Evolutionary conservation across 2,329 filamentous ascomycete species (phyloP), one percentile per base, ranked within the genome.

Genomic region (Epichloe hybrida): DNA sequence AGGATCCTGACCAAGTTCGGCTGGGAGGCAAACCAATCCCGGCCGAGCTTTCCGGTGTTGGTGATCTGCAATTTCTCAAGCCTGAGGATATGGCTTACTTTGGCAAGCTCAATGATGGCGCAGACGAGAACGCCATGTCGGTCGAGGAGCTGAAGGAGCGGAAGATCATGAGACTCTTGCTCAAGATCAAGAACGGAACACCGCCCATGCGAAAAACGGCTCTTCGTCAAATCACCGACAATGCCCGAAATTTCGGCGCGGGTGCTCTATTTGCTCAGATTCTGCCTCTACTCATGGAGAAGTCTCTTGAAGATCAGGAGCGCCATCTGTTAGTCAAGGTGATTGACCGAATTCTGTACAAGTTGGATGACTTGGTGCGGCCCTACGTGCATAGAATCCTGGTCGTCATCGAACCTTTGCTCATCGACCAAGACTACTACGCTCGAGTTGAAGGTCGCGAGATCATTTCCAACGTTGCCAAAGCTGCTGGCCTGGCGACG

Each of bases 351-450:
- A 90, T 98, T 53, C 80, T 98, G 6, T 98, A 97, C 78, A 98
- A 98, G 72, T 81, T 98, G 23, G 93, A 97, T 64, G 93, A 98
- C 61, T 77, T 97, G 57, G 93, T 98, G 50, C 82, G 93, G 40
- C 93, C 93, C 21, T 98, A 91, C 57, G 91, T 95, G 15, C 94
- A 98, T 73, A 97, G 97, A 73, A 98, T 98, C 55, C 71, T 98
- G 52, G 93, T 98, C 49, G 93, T 98, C 63, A 98, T 98, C 60
- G 94, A 98, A 68, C 93, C 93, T n/a, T 75, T 98, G 47, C 85
- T 98, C 57, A 98, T 98, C 62, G 94, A 98, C 64, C 93, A 98
- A 71, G 94, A 98, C 70, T 98, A 98, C 71, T 98, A 98, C 67
- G 93, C 94, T 41, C 85, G 93, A 66, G 93, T 98, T 5, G 93